These are phyloP conservation scores for Dactylellina sp. DNA, from an alignment of 2,329 filamentous ascomycete species.

Conservation along the genomic window DNA sequence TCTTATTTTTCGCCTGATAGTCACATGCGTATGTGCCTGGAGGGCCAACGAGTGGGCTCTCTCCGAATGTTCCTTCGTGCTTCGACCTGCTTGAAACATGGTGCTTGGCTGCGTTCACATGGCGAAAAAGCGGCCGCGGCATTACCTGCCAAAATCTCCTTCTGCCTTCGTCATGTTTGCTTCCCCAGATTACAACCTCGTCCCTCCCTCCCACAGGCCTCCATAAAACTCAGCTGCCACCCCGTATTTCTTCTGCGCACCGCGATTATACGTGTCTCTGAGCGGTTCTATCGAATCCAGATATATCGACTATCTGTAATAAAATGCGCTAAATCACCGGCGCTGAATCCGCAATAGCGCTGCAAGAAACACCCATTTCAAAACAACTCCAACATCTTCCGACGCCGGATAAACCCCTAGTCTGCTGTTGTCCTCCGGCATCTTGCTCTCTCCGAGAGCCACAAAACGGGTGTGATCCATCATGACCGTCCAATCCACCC, in stretches of 20 bases:
- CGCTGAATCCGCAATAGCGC: conserved; percentile 14
- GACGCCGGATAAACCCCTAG: conserved; percentile 17
- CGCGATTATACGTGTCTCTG: neutral
- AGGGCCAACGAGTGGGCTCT: no score
- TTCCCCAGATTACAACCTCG: conserved; percentile 53
- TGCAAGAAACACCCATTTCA: conserved; percentile 3
- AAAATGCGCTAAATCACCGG: conserved; percentile 16
- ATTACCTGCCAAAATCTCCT: conserved; percentile 46
- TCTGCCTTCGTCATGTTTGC: conserved; percentile 47
- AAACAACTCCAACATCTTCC: neutral
- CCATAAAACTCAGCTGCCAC: conserved; percentile 50
- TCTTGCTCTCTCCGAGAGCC: conserved; percentile 33
- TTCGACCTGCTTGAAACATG: conserved; percentile 51
- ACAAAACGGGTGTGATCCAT: conserved; percentile 30
- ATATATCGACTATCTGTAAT: neutral
- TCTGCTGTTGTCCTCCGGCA: conserved; percentile 4
- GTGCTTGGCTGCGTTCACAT: conserved; percentile 52
- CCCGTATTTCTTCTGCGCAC: conserved; percentile 23
- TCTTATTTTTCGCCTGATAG: conserved; percentile 4
- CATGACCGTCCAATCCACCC: conserved; percentile 90
- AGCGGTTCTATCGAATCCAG: neutral
- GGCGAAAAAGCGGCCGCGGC: conserved; percentile 56
- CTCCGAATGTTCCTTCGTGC: conserved; percentile 13
- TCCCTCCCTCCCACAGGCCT: conserved; percentile 26
- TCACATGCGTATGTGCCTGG: conserved; percentile 29